These are phyloP conservation scores for Trichosanthes cucumerina DNA, from an alignment of 306 rosid genomes.

Conservation along the genomic window DNA sequence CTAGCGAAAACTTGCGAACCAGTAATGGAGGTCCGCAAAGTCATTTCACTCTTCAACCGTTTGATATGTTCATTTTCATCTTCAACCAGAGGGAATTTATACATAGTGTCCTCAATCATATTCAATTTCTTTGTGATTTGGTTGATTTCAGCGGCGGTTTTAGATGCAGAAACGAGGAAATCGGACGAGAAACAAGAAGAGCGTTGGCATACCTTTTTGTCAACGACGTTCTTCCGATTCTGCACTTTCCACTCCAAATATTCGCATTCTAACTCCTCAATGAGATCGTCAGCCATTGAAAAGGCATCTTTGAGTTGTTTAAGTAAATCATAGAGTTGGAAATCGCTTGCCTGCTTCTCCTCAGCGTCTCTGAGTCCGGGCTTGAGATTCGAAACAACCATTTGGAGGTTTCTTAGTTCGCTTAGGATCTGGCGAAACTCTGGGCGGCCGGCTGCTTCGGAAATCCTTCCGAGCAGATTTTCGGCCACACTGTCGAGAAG, in stretches of 20 bases:
- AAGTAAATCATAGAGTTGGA: slow-evolving; percentile 1
- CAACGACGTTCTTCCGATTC: background rate
- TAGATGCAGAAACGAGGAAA: background rate
- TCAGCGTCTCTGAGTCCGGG: slow-evolving; percentile 21
- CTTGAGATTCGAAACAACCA: slow-evolving; percentile 13
- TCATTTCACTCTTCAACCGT: background rate
- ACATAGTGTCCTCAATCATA: background rate
- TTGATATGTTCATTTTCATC: background rate
- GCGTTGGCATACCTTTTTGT: slow-evolving; percentile 7
- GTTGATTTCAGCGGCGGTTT: slow-evolving; percentile 8
- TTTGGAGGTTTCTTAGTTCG: slow-evolving; percentile 7
- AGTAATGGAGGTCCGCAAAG: slow-evolving; percentile 11
- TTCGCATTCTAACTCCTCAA: slow-evolving; percentile 23
- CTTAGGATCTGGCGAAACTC: background rate
- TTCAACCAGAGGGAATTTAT: background rate
- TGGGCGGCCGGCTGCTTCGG: background rate
- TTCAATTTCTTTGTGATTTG: slow-evolving; percentile 2
- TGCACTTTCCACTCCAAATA: background rate
- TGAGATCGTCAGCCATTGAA: slow-evolving; percentile 8
- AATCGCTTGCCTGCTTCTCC: slow-evolving; percentile 7
- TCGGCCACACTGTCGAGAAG: background rate
- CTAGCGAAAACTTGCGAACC: slow-evolving; percentile 18
- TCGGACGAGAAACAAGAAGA: slow-evolving; percentile 16
- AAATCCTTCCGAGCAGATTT: background rate
- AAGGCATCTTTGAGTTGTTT: background rate